Percentiles rank a stretch among this genome's conserved stretches.
These are phyloP conservation scores for Trichoderma oligosporum DNA, from an alignment of 2,329 filamentous ascomycete species.

Conservation along the genomic window DNA sequence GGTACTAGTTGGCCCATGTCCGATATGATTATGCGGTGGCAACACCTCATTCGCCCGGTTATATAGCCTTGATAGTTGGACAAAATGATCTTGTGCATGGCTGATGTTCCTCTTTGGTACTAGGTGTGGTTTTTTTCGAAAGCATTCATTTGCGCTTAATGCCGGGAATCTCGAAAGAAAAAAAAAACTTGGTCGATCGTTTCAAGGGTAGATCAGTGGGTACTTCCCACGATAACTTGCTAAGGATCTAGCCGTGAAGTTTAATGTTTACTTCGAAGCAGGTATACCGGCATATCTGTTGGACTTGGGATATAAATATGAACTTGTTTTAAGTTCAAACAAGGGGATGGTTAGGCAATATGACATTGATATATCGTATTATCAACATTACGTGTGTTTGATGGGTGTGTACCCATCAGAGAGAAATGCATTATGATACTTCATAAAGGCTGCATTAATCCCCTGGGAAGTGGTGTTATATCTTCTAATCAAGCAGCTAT, in stretches of 20 bases:
- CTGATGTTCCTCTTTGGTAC: conserved; percentile 8
- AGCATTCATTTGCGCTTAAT: conserved; percentile 3
- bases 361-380: too few relatives aligned
- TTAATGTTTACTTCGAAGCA: conserved; percentile 6
- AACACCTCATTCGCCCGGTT: background rate
- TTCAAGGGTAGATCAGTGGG: conserved; percentile 12
- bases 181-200: background rate
- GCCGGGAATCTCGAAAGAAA: conserved; percentile 9
- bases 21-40: background rate
- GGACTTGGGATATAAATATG: too few relatives aligned
- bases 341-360: too few relatives aligned
- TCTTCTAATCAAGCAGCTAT: background rate
- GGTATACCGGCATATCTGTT: background rate
- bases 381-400: too few relatives aligned
- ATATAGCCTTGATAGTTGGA: background rate
- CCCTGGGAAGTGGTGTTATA: background rate
- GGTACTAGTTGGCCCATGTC: background rate
- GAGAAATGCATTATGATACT: background rate
- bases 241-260: conserved; percentile 2
- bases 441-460: conserved; percentile 9
- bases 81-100: background rate
- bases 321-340: too few relatives aligned
- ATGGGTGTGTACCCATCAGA: background rate
- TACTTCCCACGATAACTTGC: background rate
- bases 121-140: background rate